These are phyloP conservation scores for Nissolia schottii DNA, from an alignment of 306 rosid genomes.

Conservation along the genomic window DNA sequence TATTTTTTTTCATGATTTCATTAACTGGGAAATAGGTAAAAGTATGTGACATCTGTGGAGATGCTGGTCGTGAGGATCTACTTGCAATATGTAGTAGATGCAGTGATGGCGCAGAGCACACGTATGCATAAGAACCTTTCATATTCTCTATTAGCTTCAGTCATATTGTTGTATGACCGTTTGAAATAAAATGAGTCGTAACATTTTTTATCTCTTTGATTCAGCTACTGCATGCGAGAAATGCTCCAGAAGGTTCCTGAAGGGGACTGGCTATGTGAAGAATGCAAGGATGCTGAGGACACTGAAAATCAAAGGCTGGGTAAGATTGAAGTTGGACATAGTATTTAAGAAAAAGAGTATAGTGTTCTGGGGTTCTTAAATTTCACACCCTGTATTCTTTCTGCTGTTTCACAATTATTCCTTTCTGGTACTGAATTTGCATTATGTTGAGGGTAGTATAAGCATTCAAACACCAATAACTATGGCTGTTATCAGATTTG, in stretches of 20 bases:
- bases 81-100: slow-evolving; percentile 92
- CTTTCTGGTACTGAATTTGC: slow-evolving; percentile 23
- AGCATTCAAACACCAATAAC: background rate
- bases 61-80: slow-evolving; percentile 81
- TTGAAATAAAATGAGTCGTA: slow-evolving; percentile 16
- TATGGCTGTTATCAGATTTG: slow-evolving; percentile 1
- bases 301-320: slow-evolving; percentile 56
- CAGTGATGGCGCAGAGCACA: slow-evolving; percentile 97
- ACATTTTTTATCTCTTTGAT: slow-evolving; percentile 26
- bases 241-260: slow-evolving; percentile 74
- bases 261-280: slow-evolving; percentile 89
- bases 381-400: background rate
- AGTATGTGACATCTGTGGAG: slow-evolving; percentile 97
- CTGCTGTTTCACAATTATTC: slow-evolving; percentile 1
- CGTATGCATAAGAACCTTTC: slow-evolving; percentile 46
- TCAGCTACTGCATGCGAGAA: slow-evolving; percentile 90
- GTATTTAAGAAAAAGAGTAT: background rate
- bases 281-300: slow-evolving; percentile 66
- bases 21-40: slow-evolving; percentile 58
- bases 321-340: slow-evolving; percentile 28
- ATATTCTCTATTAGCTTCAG: background rate
- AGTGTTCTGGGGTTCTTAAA: background rate
- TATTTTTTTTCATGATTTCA: background rate
- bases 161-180: slow-evolving; percentile 5
- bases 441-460: slow-evolving; percentile 19